These are phyloP conservation scores for Globisporangium barbulae DNA, from an alignment of 352 stramenopile genomes.

Conservation along the genomic window DNA sequence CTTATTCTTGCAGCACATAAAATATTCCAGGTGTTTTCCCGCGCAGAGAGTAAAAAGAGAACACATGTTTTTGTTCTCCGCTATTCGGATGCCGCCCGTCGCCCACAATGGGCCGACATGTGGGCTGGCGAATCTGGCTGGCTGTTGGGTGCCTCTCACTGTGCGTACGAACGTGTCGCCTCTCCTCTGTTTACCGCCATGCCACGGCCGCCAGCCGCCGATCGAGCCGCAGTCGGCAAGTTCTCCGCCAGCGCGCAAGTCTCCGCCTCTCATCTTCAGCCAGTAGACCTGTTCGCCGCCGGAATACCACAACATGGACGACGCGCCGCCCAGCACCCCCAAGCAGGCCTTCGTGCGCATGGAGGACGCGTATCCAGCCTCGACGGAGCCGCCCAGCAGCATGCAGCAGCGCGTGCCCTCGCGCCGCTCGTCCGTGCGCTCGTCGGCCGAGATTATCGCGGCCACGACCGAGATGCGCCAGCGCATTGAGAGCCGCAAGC, in stretches of 20 bases:
- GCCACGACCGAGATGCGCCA: slow-evolving; percentile 54
- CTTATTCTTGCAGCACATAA: too few relatives aligned
- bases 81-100: not conserved
- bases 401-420: slow-evolving; percentile 17
- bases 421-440: slow-evolving; percentile 38
- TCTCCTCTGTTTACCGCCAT: not conserved
- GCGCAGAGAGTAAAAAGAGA: not conserved
- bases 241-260: not conserved
- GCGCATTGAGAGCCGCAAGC: slow-evolving; percentile 47
- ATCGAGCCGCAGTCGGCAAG: not conserved
- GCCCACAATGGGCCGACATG: not conserved
- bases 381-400: not conserved
- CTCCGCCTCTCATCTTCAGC: not conserved
- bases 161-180: not conserved
- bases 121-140: not conserved
- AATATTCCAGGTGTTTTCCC: not conserved
- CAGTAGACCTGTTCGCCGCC: not conserved
- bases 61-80: not conserved
- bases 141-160: not conserved
- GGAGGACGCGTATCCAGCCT: slow-evolving; percentile 25
- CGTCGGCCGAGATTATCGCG: slow-evolving; percentile 54
- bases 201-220: not conserved
- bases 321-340: slow-evolving; percentile 21
- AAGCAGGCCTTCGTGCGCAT: slow-evolving; percentile 33
- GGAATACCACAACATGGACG: slow-evolving; percentile 19